Evolutionary conservation across 78 protist genomes (phyloP), one percentile per base, ranked within the genome.

Genomic region (Protostelium mycophagum): DNA sequence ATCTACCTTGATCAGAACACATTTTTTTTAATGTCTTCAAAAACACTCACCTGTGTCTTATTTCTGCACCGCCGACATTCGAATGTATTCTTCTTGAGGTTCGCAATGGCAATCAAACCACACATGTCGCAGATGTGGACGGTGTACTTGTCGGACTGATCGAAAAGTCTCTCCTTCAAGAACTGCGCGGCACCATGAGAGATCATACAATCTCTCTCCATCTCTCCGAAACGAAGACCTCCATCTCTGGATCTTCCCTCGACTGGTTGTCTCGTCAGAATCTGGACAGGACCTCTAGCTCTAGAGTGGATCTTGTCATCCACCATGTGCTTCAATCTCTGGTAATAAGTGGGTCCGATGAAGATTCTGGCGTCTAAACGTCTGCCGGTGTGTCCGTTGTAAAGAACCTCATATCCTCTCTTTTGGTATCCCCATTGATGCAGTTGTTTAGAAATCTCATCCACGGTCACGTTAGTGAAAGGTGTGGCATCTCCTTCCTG

Each of bases 181-280:
- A 99, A 97, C 38, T 91, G 83, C 37, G 99, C 97, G n/a, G 99
- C 97, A 38, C 99, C 99, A 92, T 98, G 98, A n/a, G 96, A 86
- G 91, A 97, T 97, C 96, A 97, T 96, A 93, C 99, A 97, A 85
- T 99, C 99, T 28, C 99, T 95, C 95, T 99, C 99, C 99, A 99
- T 99, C 91, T 98, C 99, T 29, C 99, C 99, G 85, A 99, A 98
- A n/a, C 99, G 96, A 35, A 99, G 96, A 34, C 99, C 99, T 39
- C 99, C 99, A 51, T 97, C 99, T 29, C 99, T 91, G 0, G 99
- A 91, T 28, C 99, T 96, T n/a, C 99, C 97, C 86, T 99, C 99
- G 73, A 98, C 85, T 1, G 99, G 99, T 95, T 99, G 99, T 25
- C 99, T 91, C n/a, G 99, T 97, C 23, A 99, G 94, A 28, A 87